Base-by-base conservation (phyloP, 78 protist genomes). In the Mantamonas sphyraenae region DNA sequence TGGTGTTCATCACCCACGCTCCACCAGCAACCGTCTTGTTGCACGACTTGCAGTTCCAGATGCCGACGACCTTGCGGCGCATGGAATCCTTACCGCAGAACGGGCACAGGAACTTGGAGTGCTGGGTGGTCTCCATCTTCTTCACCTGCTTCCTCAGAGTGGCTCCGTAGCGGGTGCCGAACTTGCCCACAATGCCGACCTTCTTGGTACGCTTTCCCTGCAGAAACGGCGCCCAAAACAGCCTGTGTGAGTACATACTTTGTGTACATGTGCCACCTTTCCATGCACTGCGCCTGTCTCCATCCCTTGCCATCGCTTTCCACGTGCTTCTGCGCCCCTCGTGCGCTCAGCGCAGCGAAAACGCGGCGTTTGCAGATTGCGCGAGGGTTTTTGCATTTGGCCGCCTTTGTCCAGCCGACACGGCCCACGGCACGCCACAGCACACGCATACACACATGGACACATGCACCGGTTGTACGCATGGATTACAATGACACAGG, bases 141-240 rank as follows among this genome's bases (percentile, higher is more conserved):
- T 93, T 92, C 55, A 82, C 78, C 61, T 74, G 88, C 89, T 96
- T 96, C 31, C 98, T 66, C 50, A 93, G 87, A 42, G 96, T 85
- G 30, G 98, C 84, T 88, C 99, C 99, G 68, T 96, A 96, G n/a
- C 99, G 86, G 76, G 95, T 79, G 62, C 97, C 99, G 93, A 92
- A 96, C 90, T 93, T 92, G 50, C 99, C 99, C 59, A 80, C 88
- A 58, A 96, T 79, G 35, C 98, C 98, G 75, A 91, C 97, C 87
- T 96, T 96, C 86, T 90, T 84, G 2, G 99, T 96, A 66, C 94
- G 93, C 85, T 97, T 94, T 65, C 92, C 88, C 98, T 85, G 38
- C 14, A 56, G 31, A 56, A 10, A 10, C 16, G 61, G 47, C 22
- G 47, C 22, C 22, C 22, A 10, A 10, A 10, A 12, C 10, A 42